Evolutionary conservation across 73 alveolate species (phyloP).

Genomic region (Blepharisma japonicum): DNA sequence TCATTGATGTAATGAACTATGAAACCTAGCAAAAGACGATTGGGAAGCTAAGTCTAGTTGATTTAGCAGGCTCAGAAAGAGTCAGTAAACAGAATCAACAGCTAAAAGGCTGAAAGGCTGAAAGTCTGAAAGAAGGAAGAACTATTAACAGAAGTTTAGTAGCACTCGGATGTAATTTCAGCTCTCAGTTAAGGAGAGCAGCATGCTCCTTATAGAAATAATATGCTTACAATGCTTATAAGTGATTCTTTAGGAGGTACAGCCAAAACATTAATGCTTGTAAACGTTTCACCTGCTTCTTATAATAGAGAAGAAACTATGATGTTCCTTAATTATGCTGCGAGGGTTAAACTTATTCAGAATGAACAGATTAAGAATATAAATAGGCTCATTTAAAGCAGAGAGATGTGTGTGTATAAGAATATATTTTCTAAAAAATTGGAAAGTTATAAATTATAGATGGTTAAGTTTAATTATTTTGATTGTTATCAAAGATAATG

Average conservation of each 20-base stretch:
- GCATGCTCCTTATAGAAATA: slow-evolving; percentile 79
- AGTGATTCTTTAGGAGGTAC: slow-evolving; percentile 92
- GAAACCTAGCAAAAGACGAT: slow-evolving; percentile 85
- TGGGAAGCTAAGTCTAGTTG: slow-evolving; percentile 91
- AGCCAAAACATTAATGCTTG: slow-evolving; percentile 95
- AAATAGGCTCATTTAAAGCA: too few species aligned
- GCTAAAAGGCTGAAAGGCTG: slow-evolving; percentile 75
- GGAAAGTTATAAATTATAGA: too few species aligned
- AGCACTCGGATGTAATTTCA: slow-evolving; percentile 59
- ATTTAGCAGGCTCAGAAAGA: slow-evolving; percentile 80
- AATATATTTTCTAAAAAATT: too few species aligned
- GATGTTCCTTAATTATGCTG: slow-evolving; percentile 8
- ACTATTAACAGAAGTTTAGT: slow-evolving; percentile 60
- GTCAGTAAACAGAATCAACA: slow-evolving; percentile 63
- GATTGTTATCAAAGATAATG: too few species aligned
- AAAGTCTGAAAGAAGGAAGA: slow-evolving; percentile 75
- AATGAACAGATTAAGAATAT: slow-evolving; percentile 44
- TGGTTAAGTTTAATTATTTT: too few species aligned
- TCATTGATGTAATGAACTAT: slow-evolving; percentile 45
- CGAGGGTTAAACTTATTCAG: slow-evolving; percentile 40
- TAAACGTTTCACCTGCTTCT: slow-evolving; percentile 84
- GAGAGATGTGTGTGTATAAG: too few species aligned
- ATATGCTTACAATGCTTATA: slow-evolving; percentile 72
- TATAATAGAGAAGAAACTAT: slow-evolving; percentile 70
- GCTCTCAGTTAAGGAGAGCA: slow-evolving; percentile 36